Evolutionary conservation across 805 yeast species (phyloP).

Genomic region (Kazachstania psychrophila): DNA sequence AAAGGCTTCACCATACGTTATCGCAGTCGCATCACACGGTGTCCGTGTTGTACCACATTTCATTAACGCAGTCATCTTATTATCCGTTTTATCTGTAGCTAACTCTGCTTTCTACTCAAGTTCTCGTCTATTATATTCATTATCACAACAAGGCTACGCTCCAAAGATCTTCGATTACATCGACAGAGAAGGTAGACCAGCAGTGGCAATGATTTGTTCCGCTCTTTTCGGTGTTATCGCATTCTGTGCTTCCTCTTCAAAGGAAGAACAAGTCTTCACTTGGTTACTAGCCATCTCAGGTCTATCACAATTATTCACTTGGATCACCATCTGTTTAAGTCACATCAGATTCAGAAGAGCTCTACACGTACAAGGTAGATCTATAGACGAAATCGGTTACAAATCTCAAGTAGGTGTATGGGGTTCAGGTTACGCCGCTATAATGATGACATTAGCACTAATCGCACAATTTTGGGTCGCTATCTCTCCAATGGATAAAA

Average conservation of each 20-base stretch:
- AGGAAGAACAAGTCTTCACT: slow-evolving; percentile 48
- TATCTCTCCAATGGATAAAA: slow-evolving; percentile 41
- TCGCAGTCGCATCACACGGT: slow-evolving; percentile 52
- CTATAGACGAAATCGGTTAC: slow-evolving; percentile 44
- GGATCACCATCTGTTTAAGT: slow-evolving; percentile 49
- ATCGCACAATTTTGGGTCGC: slow-evolving; percentile 62
- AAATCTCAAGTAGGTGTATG: slow-evolving; percentile 41
- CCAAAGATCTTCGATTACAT: slow-evolving; percentile 48
- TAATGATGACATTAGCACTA: slow-evolving; percentile 42
- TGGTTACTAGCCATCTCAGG: slow-evolving; percentile 61
- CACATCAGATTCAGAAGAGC: slow-evolving; percentile 55
- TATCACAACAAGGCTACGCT: slow-evolving; percentile 53
- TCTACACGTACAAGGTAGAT: slow-evolving; percentile 43
- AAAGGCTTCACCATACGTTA: slow-evolving; percentile 67
- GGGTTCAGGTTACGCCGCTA: slow-evolving; percentile 46
- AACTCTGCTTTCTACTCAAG: slow-evolving; percentile 47
- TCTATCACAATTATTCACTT: slow-evolving; percentile 52
- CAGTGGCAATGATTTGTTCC: slow-evolving; percentile 40
- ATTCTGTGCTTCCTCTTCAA: slow-evolving; percentile 54
- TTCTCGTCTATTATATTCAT: slow-evolving; percentile 43
- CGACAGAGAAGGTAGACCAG: slow-evolving; percentile 59
- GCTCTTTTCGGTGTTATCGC: slow-evolving; percentile 51
- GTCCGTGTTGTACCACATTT: slow-evolving; percentile 51
- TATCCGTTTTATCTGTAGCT: slow-evolving; percentile 51
- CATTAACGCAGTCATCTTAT: slow-evolving; percentile 53